Evolutionary conservation across 2,329 filamentous ascomycete genomes (phyloP), one percentile per base, ranked within the genome.

Genomic region (Colletotrichum eremochloae): DNA sequence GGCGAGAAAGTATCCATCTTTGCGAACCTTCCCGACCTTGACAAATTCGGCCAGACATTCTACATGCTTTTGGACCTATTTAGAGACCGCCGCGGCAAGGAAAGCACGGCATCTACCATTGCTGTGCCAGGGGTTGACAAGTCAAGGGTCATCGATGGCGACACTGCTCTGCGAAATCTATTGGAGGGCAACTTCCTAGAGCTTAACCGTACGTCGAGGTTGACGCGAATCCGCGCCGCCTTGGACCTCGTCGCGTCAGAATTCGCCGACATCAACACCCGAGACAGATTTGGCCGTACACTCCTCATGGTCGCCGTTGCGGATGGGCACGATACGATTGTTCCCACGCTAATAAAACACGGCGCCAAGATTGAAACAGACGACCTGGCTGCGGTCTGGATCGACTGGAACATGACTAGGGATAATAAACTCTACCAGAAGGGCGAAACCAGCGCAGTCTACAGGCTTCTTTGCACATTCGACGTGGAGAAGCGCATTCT

Each of bases 161-260:
- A 55, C 15, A 5, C 5, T 20, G 31, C 52, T 31, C 31, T 55
- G 29, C 31, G 29, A 36, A 55, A 33, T 24, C 18, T 55, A 3
- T 20, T 55, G 31, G 52, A 55, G 15, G 6, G 20, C 31, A 3
- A 5, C 1, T 15, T 2, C 52, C 15, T 55, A 12, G 15, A 15
- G 52, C 7, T 0, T 0, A 1, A 11, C 8, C 7, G 1, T 12
- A 9, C 6, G 7, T 9, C 15, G 2, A 31, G 14, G 29, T 3
- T 36, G 9, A 14, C 18, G 29, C 52, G 31, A 55, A 18, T 5
- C 29, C 6, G 6, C 6, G 52, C 31, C 5, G 52, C 52, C 8
- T 7, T 36, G 15, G 4, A 55, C 7, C 52, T 55, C 15, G 11
- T 55, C 31, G 18, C 2, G 0, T 6, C 15, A 20, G 52, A 31